These are phyloP conservation scores for Toxicodendron radicans DNA, from an alignment of 345 rosid genomes.

Conservation along the genomic window DNA sequence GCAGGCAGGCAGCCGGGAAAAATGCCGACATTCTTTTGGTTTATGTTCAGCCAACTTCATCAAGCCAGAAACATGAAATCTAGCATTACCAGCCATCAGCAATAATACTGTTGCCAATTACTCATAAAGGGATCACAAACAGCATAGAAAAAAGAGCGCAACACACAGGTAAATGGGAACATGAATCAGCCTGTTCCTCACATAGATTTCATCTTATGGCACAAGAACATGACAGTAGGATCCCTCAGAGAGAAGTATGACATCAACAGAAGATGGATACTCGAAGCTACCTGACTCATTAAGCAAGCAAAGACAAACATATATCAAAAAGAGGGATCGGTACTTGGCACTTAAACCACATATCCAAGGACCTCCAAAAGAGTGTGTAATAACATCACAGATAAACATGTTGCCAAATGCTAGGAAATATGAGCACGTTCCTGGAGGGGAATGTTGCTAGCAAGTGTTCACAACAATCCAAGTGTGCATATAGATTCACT, in stretches of 20 bases:
- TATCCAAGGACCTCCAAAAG: neutral
- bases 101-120: neutral
- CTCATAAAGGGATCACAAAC: neutral
- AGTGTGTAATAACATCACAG: neutral
- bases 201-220: neutral
- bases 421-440: neutral
- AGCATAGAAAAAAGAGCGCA: neutral
- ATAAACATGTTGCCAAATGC: neutral
- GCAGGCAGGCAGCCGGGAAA: neutral
- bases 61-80: neutral
- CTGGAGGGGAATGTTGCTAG: neutral
- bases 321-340: neutral
- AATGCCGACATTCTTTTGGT: neutral
- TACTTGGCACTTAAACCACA: neutral
- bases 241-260: neutral
- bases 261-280: neutral
- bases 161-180: neutral
- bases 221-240: conserved; percentile 1
- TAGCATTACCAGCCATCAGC: neutral
- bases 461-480: neutral
- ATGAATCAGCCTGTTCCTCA: neutral
- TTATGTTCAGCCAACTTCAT: conserved; percentile 7
- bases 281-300: neutral
- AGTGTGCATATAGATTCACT: neutral
- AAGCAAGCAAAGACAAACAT: neutral